phyloP scores from a whole-genome alignment of 805 yeast genomes.

The Metschnikowia koreensis region DNA sequence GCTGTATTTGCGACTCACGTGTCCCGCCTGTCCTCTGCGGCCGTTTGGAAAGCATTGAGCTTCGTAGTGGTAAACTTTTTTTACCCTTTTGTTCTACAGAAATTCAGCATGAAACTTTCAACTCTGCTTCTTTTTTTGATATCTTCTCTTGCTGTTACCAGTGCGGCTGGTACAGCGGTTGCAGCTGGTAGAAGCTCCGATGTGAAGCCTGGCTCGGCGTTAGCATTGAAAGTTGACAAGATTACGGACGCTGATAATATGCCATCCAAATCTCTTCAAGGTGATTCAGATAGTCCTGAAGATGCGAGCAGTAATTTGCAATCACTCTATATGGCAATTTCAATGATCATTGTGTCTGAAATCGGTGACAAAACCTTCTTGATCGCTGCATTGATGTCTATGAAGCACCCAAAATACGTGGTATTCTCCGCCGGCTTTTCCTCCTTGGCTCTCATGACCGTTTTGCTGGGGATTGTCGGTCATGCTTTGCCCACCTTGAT shows the following conservation, averaged over 20 bases:
- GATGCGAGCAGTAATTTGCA: slow-evolving; percentile 11
- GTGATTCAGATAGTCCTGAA: slow-evolving; percentile 1
- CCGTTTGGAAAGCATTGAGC: background rate
- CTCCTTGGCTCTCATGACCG: slow-evolving; percentile 86
- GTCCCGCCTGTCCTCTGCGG: background rate
- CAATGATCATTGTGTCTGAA: slow-evolving; percentile 94
- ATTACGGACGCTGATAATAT: slow-evolving; percentile 13
- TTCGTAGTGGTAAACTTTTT: background rate
- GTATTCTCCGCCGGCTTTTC: slow-evolving; percentile 89
- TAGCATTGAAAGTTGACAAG: slow-evolving; percentile 9
- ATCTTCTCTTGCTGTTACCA: slow-evolving; percentile 7
- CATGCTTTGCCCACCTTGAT: slow-evolving; percentile 84
- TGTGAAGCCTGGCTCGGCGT: slow-evolving; percentile 3
- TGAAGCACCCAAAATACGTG: slow-evolving; percentile 79
- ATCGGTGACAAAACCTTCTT: slow-evolving; percentile 96
- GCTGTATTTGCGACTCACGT: background rate
- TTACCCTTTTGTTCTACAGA: background rate
- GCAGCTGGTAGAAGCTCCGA: background rate
- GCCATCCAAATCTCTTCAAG: slow-evolving; percentile 4
- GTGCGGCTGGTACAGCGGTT: background rate
- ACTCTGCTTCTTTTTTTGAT: slow-evolving; percentile 7
- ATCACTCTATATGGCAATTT: slow-evolving; percentile 73
- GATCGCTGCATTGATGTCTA: slow-evolving; percentile 97
- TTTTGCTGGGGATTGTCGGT: slow-evolving; percentile 87
- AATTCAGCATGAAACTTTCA: slow-evolving; percentile 9